Evolutionary conservation across 2,329 filamentous ascomycete genomes (phyloP).

Genomic region (Celoporthe dispersa): DNA sequence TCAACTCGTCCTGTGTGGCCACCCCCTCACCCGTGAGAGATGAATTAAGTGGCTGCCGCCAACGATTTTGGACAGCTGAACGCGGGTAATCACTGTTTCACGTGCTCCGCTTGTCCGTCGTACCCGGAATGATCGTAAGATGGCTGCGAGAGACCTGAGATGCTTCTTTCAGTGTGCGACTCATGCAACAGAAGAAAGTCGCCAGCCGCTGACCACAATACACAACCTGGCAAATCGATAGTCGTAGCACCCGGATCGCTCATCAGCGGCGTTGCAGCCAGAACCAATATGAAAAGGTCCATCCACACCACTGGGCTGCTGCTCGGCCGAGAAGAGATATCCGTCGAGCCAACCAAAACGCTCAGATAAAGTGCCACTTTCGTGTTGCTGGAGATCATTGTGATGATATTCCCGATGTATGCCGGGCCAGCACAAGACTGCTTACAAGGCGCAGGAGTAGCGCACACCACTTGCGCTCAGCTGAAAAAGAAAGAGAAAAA

Average conservation of each 20-base stretch:
- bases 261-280: not conserved
- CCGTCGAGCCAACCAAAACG: not conserved
- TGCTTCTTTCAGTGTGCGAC: not conserved
- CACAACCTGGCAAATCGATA: not conserved
- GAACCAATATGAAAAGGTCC: not conserved
- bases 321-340: not conserved
- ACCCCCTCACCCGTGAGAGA: not conserved
- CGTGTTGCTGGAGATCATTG: not conserved
- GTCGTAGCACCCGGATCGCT: not conserved
- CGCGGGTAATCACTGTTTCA: slow-evolving; percentile 13
- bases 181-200: not conserved
- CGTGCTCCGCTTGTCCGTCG: not conserved
- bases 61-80: not conserved
- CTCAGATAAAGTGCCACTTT: not conserved
- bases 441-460: not conserved
- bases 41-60: slow-evolving; percentile 5
- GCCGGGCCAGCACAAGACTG: not conserved
- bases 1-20: not conserved
- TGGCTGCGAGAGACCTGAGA: not conserved
- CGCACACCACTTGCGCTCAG: not conserved
- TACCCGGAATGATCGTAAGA: not conserved
- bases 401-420: not conserved
- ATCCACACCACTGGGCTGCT: not conserved
- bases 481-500: not conserved
- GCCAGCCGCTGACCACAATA: not conserved